Base-by-base conservation (phyloP, 2,329 filamentous ascomycete species). In the Aureobasidium sp. region DNA sequence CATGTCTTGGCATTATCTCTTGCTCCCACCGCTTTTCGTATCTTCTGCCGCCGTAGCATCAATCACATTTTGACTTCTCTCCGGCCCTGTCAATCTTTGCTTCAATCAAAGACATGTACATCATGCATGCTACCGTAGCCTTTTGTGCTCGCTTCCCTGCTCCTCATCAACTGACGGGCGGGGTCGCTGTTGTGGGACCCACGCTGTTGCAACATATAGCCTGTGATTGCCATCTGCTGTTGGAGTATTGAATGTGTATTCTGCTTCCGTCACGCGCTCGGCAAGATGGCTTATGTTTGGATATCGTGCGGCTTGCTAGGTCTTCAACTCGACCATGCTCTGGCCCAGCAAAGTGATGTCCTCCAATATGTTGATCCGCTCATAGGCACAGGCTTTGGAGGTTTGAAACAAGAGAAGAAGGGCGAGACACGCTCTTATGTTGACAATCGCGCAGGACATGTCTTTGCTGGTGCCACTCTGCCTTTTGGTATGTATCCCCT, bases 401-500 rank as follows among this genome's bases (percentile, higher is more conserved):
- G 71, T 72, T 45, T 71, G 42, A 25, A 64, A 50, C 10, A 44
- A 37, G 30, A 42, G 61, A 66, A 54, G 66, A 25, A 39, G 61
- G 59, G 36, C 36, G 67, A 54, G 4, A 36, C 50, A 14, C 53
- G 44, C 45, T 59, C 44, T 29, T 50, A 50, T 41, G 37, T 62
- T 61, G 47, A 63, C 48, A 47, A 47, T 34, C 16, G 42, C 68
- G 70, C 51, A 64, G 62, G 77, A 2, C 77, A 79, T 73, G 77
- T 79, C 34, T 79, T 79, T 62, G 67, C 75, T 14, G 77, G 77
- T 27, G 77, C 77, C 3, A 78, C 75, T 21, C 63, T 79, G 61
- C 77, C 78, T 5, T 79, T 77, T 61, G 75, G 72, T 68, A 61
- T 21, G 49, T 3, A 11, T 48, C 5, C 11, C 7, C 59, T 4